Conservation (phyloP, 139 green algal genomes). For the Yamagishiella unicocca region DNA sequence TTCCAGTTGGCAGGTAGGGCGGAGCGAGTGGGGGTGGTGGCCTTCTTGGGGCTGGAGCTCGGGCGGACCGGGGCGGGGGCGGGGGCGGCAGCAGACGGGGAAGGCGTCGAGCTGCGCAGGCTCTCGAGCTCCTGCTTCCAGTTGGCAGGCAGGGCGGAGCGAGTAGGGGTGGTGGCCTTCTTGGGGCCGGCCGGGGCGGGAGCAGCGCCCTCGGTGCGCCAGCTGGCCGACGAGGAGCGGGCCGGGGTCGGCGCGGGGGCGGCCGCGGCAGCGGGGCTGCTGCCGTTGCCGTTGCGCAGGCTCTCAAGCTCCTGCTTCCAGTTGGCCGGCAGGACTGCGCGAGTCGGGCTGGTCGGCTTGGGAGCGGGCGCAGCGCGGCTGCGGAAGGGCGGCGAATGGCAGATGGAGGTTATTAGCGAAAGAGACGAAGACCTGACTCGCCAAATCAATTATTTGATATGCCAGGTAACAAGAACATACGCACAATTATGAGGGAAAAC, state of each 20-base stretch:
- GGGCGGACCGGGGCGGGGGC: neutral
- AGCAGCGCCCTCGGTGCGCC: conserved; percentile 12
- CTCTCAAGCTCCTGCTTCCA: conserved; percentile 47
- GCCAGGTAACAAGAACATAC: too few species aligned
- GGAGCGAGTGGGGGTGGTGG: neutral
- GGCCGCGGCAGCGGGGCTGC: neutral
- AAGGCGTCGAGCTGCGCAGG: conserved; percentile 37
- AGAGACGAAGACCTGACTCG: neutral
- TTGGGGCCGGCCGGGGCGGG: too few species aligned
- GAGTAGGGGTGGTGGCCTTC: conserved; percentile 29
- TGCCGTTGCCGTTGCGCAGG: conserved; percentile 21
- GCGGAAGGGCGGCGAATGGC: too few species aligned
- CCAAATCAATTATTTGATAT: too few species aligned
- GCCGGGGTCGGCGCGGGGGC: neutral
- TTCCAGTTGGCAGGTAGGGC: conserved; percentile 47
- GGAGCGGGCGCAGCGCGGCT: neutral
- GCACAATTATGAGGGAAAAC: too few species aligned
- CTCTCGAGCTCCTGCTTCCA: conserved; percentile 47
- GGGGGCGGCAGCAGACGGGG: neutral
- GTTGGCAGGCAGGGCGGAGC: conserved; percentile 39
- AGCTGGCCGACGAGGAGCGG: conserved; percentile 13
- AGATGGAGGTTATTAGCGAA: too few species aligned
- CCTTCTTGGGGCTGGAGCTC: conserved; percentile 7
- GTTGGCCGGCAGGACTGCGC: conserved; percentile 40
- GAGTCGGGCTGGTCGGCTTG: conserved; percentile 37